Base-by-base conservation (phyloP, 768 basidiomycete genomes). In the Kondoa malvinella region DNA sequence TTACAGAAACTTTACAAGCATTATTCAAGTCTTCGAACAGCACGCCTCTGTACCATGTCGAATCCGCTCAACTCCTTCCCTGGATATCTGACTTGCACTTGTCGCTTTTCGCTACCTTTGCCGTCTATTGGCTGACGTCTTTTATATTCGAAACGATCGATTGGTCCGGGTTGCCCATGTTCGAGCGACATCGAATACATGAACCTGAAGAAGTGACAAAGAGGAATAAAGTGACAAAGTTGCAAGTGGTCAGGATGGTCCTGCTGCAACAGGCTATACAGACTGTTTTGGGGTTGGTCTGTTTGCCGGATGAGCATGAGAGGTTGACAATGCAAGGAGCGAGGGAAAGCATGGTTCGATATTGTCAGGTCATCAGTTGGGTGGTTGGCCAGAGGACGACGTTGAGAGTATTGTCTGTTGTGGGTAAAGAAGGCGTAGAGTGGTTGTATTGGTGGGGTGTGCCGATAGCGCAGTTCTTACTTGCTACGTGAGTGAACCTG, bases 381-480 rank as follows among this genome's bases (percentile, higher is more conserved):
- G 40, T 50, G 21, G 21, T 50, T 50, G 40, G 40, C 12, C 21
- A 8, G 72, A 29, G 32, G 33, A 2, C 33, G 26, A 63, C 69
- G 15, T 27, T 30, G 1, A 30, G 33, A 12, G 69, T 29, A 71
- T 60, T 70, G 21, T 15, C 57, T 17, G 63, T 68, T 57, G 64
- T 67, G 33, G 70, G 61, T 15, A 67, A 17, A 3, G 70, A 72
- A 27, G 8, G 72, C 32, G 70, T 65, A 26, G 31, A 56, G 29
- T 72, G 64, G 75, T 71, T 85, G 21, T 99, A 97, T 76, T 99
- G 94, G 94, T 99, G 92, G 90, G 85, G 80, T 2, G 84, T 92
- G 2, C 95, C 95, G 0, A 72, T 78, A 1, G 74, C 80, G 8
- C 91, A 91, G 77, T 78, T 92, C 34, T 70, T 88, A 0, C 78